A percentile compares a stretch with the other conserved stretches of the same genome.
Evolutionary conservation across 2,329 filamentous ascomycete species (phyloP).

Genomic region (Aspergillus tamarii): DNA sequence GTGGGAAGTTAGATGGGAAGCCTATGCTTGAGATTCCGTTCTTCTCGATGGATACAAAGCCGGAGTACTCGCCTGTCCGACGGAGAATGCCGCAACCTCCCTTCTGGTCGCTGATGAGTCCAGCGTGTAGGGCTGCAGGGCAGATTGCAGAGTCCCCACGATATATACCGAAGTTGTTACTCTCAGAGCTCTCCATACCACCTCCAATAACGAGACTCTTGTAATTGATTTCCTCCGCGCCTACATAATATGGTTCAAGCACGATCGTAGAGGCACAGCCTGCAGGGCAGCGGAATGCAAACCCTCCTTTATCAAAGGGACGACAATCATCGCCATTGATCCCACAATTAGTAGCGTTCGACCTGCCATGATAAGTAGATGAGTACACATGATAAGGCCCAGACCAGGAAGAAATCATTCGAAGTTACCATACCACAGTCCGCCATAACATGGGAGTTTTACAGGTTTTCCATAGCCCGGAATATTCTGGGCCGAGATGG

Average conservation of each 20-base stretch:
- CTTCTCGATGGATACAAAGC: slow-evolving; percentile 50
- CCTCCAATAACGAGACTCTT: slow-evolving; percentile 60
- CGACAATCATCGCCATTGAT: slow-evolving; percentile 60
- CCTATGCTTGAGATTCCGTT: slow-evolving; percentile 57
- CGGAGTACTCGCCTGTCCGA: slow-evolving; percentile 54
- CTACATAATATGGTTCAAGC: slow-evolving; percentile 61
- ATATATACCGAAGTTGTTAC: slow-evolving; percentile 52
- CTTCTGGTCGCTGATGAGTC: slow-evolving; percentile 55
- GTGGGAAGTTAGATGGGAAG: slow-evolving; percentile 62
- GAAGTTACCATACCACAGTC: slow-evolving; percentile 48
- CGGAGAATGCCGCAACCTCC: slow-evolving; percentile 62
- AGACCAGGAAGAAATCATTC: slow-evolving; percentile 13
- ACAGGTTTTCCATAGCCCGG: slow-evolving; percentile 39
- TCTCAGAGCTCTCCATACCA: slow-evolving; percentile 42
- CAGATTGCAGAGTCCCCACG: slow-evolving; percentile 66
- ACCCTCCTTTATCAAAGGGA: slow-evolving; percentile 57
- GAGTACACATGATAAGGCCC: background rate
- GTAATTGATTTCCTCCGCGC: slow-evolving; percentile 58
- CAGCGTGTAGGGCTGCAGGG: slow-evolving; percentile 62
- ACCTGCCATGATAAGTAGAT: slow-evolving; percentile 25
- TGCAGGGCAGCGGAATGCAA: slow-evolving; percentile 63
- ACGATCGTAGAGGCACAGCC: slow-evolving; percentile 57
- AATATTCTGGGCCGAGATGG: slow-evolving; percentile 34
- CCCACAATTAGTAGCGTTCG: slow-evolving; percentile 52
- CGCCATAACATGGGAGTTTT: slow-evolving; percentile 37